A percentile compares a stretch with the other conserved stretches of the same genome.
These are phyloP conservation scores for Erucastrum elatum DNA, from an alignment of 345 rosid species.

Conservation along the genomic window DNA sequence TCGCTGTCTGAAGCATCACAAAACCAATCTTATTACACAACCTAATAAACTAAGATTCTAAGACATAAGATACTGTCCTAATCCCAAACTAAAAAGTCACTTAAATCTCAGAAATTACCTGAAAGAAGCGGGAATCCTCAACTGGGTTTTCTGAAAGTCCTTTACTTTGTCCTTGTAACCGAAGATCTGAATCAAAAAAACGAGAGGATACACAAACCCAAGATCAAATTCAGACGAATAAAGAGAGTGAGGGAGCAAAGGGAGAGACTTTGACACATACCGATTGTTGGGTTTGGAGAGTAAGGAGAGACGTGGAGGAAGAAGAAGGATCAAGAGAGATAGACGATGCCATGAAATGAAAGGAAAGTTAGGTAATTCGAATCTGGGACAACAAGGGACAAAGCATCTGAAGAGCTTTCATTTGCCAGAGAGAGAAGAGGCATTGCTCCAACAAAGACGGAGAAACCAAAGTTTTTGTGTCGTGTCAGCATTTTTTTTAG, in stretches of 20 bases:
- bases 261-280: slow-evolving; percentile 19
- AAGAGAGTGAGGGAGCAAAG: neutral
- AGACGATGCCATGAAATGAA: slow-evolving; percentile 37
- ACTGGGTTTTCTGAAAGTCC: slow-evolving; percentile 21
- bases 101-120: slow-evolving; percentile 24
- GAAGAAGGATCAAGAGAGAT: slow-evolving; percentile 26
- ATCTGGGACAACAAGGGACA: slow-evolving; percentile 22
- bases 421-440: slow-evolving; percentile 1
- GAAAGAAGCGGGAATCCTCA: slow-evolving; percentile 28
- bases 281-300: slow-evolving; percentile 14
- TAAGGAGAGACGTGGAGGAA: slow-evolving; percentile 25
- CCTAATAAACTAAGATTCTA: neutral
- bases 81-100: slow-evolving; percentile 2
- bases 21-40: neutral
- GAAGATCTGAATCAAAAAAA: slow-evolving; percentile 33
- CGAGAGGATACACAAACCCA: neutral
- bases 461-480: slow-evolving; percentile 48
- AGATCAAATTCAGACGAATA: neutral
- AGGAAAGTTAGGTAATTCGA: slow-evolving; percentile 34
- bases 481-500: slow-evolving; percentile 2
- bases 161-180: slow-evolving; percentile 8
- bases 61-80: neutral
- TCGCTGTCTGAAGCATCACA: neutral
- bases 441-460: slow-evolving; percentile 62
- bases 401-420: slow-evolving; percentile 29